Evolutionary conservation across 257 asterid genomes (phyloP).

Genomic region (Paraleonurus japonicus): DNA sequence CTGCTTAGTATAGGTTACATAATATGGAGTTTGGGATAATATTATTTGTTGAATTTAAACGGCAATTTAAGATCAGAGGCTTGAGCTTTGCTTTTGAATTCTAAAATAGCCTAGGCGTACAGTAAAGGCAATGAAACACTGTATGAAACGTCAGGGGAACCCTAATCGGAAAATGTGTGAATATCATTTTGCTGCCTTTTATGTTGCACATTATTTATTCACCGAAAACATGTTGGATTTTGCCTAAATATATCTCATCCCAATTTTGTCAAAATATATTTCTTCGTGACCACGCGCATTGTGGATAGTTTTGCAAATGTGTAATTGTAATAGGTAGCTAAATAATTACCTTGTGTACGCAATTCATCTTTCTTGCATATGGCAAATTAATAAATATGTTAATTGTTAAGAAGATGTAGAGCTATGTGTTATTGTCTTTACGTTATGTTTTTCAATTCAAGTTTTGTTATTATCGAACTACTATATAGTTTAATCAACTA

Average conservation of each 20-base stretch:
- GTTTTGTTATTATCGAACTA: neutral
- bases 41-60: neutral
- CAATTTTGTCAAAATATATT: neutral
- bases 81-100: neutral
- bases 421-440: no score
- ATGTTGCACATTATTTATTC: neutral
- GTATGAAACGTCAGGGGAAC: neutral
- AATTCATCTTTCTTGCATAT: neutral
- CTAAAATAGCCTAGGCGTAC: neutral
- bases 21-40: neutral
- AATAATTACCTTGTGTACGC: neutral
- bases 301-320: neutral
- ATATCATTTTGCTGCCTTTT: neutral
- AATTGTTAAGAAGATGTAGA: no score
- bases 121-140: neutral
- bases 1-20: neutral
- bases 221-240: no score
- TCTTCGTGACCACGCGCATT: neutral
- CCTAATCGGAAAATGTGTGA: neutral
- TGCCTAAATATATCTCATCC: no score
- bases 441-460: neutral
- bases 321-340: neutral
- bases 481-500: neutral
- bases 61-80: neutral
- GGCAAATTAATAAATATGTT: no score